Base-by-base conservation (phyloP, 371 early-diverging fungal species). In the Actinomucor elegans region DNA sequence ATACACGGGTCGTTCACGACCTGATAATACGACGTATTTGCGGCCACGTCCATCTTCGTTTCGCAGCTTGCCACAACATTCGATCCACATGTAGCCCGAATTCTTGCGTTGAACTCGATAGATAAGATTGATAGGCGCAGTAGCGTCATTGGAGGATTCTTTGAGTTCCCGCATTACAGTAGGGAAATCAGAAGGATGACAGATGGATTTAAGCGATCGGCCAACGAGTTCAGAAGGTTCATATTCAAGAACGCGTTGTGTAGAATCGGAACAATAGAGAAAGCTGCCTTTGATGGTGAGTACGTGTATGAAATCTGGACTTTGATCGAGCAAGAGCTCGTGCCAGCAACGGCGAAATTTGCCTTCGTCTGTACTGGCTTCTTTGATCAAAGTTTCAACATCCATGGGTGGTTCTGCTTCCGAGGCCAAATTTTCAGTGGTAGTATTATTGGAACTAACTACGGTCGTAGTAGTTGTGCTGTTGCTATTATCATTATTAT, bases 211-310 rank as follows among this genome's bases (percentile, higher is more conserved):
- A n/a, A 87, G 47, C 3, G 71, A 67, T 23, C 70, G 67, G 6
- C 85, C 84, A 24, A 81, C 48, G n/a, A 87, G 57, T 26, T 86
- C 85, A 3, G 62, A 52, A 5, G 74, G 59, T 2, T 71, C 64
- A 53, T 77, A 84, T 28, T 67, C 79, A n/a, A 80, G 63, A 12
- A 86, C 45, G 9, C 64, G 45, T 17, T 56, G 42, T 21, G 71
- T 55, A 0, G 75, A 59, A 1, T 75, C 56, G 7, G 84, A 80
- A 35, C 71, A 82, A 57, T 83, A 84, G 3, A 87, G 58, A 57
- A 86, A 81, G n/a, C 78, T 66, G 9, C 84, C 88, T 20, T 83
- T 81, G 48, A 86, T 67, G 3, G 85, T 82, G 14, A 87, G 51
- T 9, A 85, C 82, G 58, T 81, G 81, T 23, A 86, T 64, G 46